Evolutionary conservation across 2,329 filamentous ascomycete species (phyloP), one percentile per base, ranked within the genome.

Genomic region (Talaromyces verruculosus): DNA sequence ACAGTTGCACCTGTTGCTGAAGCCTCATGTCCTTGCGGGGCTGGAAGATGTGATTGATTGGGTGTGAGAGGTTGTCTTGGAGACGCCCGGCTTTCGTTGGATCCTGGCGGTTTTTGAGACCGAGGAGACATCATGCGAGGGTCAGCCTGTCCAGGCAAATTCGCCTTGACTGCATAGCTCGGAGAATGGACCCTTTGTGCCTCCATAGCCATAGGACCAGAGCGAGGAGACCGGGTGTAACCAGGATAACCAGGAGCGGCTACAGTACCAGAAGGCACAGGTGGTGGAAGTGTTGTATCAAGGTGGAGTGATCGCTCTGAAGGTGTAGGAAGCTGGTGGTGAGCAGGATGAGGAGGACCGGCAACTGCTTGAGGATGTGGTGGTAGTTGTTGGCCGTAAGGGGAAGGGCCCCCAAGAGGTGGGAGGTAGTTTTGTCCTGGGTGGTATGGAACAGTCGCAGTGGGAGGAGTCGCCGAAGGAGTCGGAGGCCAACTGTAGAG

Each of bases 401-500:
- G 76, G 1, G 73, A 73, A 59, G 74, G 75, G 6, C 70, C 71
- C 6, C 73, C 68, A 7, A 79, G 71, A 8, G 77, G 74, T 28
- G 78, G 77, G 25, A 80, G 71, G 66, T 80, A 80, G 6, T 71
- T 69, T 22, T 57, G 62, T 19, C 65, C 62, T n/a, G 72, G 69
- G 22, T 70, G 72, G 65, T 78, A 80, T 55, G 72, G 75, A 51
- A 75, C 73, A 35, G 78, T 65, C 22, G 76, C 75, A 3, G 76
- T 77, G 2, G 80, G 77, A 25, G 79, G 79, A n/a, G 80, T 81
- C 25, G 76, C 75, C 65, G 82, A 72, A 11, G 79, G 79, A n/a
- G 78, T 79, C 7, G 80, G 77, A 8, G 80, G 78, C 78, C 81
- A 82, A 35, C 76, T 72, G 68, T 81, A 82, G 7, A 76, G 73